Evolutionary conservation across 805 yeast species (phyloP).

Genomic region (Hanseniaspora meyeri): DNA sequence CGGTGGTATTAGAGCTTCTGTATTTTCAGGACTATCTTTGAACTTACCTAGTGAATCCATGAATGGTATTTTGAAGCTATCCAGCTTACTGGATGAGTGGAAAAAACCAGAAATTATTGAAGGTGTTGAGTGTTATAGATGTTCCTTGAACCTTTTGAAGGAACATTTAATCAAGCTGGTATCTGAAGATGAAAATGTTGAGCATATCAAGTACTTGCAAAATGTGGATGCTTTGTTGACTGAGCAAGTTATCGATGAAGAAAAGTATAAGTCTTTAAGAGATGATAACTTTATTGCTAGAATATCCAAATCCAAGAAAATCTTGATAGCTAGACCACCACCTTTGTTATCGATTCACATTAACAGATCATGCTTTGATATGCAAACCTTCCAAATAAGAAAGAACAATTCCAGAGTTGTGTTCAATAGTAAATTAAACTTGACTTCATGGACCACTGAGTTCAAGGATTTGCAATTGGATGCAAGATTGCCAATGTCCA

Average conservation of each 20-base stretch:
- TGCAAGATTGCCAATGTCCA: constrained; percentile 62
- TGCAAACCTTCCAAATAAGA: constrained; percentile 65
- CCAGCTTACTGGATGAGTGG: constrained; percentile 53
- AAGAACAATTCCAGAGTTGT: constrained; percentile 75
- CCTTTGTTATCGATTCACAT: constrained; percentile 74
- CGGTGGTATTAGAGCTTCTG: constrained; percentile 80
- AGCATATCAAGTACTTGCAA: constrained; percentile 22
- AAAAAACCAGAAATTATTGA: constrained; percentile 72
- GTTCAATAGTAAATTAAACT: constrained; percentile 58
- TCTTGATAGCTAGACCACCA: constrained; percentile 68
- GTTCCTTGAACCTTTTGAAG: constrained; percentile 57
- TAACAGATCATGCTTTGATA: constrained; percentile 87
- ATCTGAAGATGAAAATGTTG: constrained; percentile 21
- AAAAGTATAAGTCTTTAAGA: constrained; percentile 58
- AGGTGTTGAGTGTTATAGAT: constrained; percentile 89
- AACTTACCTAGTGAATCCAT: constrained; percentile 45
- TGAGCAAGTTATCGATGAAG: constrained; percentile 66
- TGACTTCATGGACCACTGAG: constrained; percentile 57
- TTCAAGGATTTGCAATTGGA: constrained; percentile 63
- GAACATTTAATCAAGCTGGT: constrained; percentile 36
- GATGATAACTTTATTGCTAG: constrained; percentile 63
- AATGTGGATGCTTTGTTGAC: constrained; percentile 42
- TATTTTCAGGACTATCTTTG: constrained; percentile 59
- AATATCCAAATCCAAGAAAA: constrained; percentile 74
- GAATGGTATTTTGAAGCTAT: constrained; percentile 35